Evolutionary conservation across 768 basidiomycete species (phyloP).

Genomic region (Aureoboletus auriporus): DNA sequence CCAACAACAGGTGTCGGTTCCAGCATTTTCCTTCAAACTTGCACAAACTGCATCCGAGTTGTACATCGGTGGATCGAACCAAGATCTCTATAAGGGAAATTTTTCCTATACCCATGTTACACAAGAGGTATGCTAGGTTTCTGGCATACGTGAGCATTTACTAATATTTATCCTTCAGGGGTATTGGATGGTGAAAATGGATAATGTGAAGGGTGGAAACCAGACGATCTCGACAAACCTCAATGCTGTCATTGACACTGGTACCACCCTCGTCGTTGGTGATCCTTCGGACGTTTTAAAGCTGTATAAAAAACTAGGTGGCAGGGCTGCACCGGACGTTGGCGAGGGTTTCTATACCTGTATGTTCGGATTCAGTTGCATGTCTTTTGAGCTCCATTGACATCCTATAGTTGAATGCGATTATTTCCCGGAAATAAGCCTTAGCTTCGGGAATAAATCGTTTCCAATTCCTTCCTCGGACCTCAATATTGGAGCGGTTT

Average conservation of each 20-base stretch:
- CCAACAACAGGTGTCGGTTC: constrained; percentile 28
- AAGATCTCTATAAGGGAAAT: constrained; percentile 38
- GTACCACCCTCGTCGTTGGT: constrained; percentile 15
- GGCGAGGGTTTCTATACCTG: constrained; percentile 33
- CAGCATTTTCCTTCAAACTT: constrained; percentile 48
- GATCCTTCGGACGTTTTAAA: constrained; percentile 3
- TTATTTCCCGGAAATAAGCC: not conserved
- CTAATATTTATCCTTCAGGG: constrained; percentile 3
- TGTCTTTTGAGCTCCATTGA: too few species aligned
- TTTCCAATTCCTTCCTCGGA: constrained; percentile 29
- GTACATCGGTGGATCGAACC: constrained; percentile 49
- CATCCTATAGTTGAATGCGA: too few species aligned
- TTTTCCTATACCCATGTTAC: constrained; percentile 33
- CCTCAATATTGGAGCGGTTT: constrained; percentile 37
- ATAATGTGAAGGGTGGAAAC: not conserved
- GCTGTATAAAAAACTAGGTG: constrained; percentile 24
- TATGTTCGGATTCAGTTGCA: not conserved
- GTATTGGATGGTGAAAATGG: constrained; percentile 18
- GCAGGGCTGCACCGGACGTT: constrained; percentile 15
- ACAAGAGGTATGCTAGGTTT: constrained; percentile 1
- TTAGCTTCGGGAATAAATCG: constrained; percentile 35
- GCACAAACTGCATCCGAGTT: constrained; percentile 40
- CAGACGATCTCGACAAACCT: constrained; percentile 3
- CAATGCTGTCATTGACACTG: constrained; percentile 19
- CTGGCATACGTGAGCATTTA: too few species aligned